These are phyloP conservation scores for Candida coquimbonensis DNA, from an alignment of 805 yeast species.

Conservation along the genomic window DNA sequence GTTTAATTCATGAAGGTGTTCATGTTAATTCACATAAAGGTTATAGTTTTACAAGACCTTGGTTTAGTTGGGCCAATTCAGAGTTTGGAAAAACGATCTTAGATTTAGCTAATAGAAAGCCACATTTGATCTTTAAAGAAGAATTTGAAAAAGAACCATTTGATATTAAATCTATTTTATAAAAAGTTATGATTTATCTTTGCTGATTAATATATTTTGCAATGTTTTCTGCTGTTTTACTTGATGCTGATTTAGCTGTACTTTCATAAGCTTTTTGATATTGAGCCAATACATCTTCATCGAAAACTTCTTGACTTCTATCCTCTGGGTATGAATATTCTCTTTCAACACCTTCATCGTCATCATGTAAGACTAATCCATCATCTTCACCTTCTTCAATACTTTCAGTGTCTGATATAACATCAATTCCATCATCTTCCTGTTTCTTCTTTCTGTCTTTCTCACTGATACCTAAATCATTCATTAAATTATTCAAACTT, in stretches of 20 bases:
- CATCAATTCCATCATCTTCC: constrained; percentile 39
- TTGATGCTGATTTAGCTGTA: constrained; percentile 53
- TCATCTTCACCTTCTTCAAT: constrained; percentile 37
- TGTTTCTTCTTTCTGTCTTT: constrained; percentile 29
- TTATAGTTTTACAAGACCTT: constrained; percentile 60
- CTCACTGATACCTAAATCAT: constrained; percentile 69
- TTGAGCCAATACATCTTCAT: constrained; percentile 48
- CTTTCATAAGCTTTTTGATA: constrained; percentile 68
- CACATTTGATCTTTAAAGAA: constrained; percentile 57
- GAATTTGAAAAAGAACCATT: constrained; percentile 20
- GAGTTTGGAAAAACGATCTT: constrained; percentile 86
- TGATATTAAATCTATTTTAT: constrained; percentile 3
- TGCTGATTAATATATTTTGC: constrained; percentile 53
- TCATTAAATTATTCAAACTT: constrained; percentile 68
- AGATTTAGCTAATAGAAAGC: constrained; percentile 66
- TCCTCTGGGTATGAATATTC: constrained; percentile 70
- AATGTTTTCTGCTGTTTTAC: constrained; percentile 65
- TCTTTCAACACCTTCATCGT: constrained; percentile 50
- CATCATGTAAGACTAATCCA: constrained; percentile 34
- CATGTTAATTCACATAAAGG: constrained; percentile 49
- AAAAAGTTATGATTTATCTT: neutral
- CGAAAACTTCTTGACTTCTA: constrained; percentile 52
- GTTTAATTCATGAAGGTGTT: constrained; percentile 80
- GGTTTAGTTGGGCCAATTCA: constrained; percentile 95
- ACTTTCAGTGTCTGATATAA: constrained; percentile 46